Conservation (phyloP, 2,329 filamentous ascomycete species). For the Colletotrichum falcatum region DNA sequence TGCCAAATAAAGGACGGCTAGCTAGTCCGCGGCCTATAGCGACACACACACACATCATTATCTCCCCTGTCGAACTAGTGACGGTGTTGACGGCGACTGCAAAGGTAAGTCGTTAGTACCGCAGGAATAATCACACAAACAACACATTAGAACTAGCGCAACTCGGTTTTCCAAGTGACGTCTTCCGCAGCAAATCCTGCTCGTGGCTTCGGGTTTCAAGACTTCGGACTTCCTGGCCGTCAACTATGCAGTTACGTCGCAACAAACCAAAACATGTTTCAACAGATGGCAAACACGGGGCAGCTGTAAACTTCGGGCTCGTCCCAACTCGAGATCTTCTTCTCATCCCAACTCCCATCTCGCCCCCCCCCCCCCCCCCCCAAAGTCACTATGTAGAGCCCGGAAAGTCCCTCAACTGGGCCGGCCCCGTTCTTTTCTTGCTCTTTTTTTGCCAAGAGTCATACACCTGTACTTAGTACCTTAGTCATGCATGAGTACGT, state of each 20-base stretch:
- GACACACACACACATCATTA: slow-evolving; percentile 28
- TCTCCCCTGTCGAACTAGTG: slow-evolving; percentile 22
- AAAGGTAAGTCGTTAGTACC: slow-evolving; percentile 4
- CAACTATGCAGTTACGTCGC: slow-evolving; percentile 1
- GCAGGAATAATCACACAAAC: slow-evolving; percentile 23
- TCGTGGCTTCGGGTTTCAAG: slow-evolving; percentile 16
- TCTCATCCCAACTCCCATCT: slow-evolving; percentile 29
- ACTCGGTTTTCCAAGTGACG: background rate
- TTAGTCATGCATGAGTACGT: too few species aligned
- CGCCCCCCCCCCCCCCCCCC: background rate
- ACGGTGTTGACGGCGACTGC: background rate
- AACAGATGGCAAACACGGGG: slow-evolving; percentile 18
- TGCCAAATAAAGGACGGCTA: slow-evolving; percentile 39
- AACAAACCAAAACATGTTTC: slow-evolving; percentile 33
- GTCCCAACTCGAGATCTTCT: slow-evolving; percentile 19
- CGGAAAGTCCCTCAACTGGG: slow-evolving; percentile 23
- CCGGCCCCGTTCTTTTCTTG: background rate
- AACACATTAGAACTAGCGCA: background rate
- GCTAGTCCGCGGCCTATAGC: slow-evolving; percentile 40
- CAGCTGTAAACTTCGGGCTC: slow-evolving; percentile 13
- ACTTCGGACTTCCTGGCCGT: background rate
- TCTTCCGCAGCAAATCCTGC: background rate
- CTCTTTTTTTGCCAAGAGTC: slow-evolving; percentile 16
- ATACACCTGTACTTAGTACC: slow-evolving; percentile 8
- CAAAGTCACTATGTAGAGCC: too few species aligned